A percentile compares a stretch with the other conserved stretches of the same genome.
phyloP scores from a whole-genome alignment of 495 filamentous ascomycete genomes.

The Apodospora peruviana region DNA sequence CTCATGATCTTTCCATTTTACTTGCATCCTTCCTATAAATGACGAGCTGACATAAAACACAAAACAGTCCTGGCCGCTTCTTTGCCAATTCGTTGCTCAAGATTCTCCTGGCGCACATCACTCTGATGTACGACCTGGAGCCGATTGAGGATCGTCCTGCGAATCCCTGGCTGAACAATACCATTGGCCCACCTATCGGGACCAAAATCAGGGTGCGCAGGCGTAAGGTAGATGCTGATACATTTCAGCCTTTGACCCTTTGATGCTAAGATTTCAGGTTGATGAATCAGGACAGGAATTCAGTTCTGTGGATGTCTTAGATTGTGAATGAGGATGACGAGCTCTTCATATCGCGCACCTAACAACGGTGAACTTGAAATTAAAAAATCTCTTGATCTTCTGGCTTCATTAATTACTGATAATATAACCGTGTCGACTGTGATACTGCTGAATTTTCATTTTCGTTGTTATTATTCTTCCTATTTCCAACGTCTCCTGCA shows the following conservation, averaged over 20 bases:
- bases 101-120: slow-evolving; percentile 35
- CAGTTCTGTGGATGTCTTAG: too few species aligned
- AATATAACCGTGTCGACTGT: too few species aligned
- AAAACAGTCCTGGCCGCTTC: slow-evolving; percentile 30
- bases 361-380: too few species aligned
- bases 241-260: background rate
- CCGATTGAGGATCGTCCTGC: slow-evolving; percentile 5
- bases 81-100: slow-evolving; percentile 39
- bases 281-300: too few species aligned
- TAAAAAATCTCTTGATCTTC: too few species aligned
- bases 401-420: too few species aligned
- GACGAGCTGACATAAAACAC: background rate
- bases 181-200: slow-evolving; percentile 7
- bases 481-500: too few species aligned
- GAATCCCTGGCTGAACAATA: slow-evolving; percentile 10
- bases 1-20: background rate
- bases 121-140: slow-evolving; percentile 35
- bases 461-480: too few species aligned
- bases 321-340: too few species aligned
- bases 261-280: too few species aligned
- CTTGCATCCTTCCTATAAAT: background rate
- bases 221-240: background rate
- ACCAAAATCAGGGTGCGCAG: background rate
- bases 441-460: too few species aligned
- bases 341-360: too few species aligned